These are phyloP conservation scores for Colletotrichum aenigma DNA, from an alignment of 2,329 filamentous ascomycete species.

Conservation along the genomic window DNA sequence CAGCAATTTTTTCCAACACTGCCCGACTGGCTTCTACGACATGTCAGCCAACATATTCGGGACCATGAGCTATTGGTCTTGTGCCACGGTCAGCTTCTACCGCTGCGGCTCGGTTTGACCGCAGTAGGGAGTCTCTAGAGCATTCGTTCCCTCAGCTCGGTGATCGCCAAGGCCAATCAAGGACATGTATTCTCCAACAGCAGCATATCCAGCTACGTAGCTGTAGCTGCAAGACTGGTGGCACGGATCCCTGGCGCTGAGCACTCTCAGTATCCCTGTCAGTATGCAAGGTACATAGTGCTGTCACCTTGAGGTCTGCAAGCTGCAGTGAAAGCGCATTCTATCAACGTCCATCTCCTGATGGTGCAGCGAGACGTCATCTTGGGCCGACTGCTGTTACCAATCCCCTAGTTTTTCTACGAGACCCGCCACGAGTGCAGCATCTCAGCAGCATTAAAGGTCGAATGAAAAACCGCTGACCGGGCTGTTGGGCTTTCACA, in stretches of 20 bases:
- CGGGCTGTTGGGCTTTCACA: neutral
- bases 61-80: neutral
- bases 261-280: neutral
- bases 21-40: neutral
- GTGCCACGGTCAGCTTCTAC: neutral
- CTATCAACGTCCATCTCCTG: neutral
- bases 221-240: neutral
- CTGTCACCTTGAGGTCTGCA: neutral
- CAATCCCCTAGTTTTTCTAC: neutral
- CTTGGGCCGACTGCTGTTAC: neutral
- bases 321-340: neutral
- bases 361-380: neutral
- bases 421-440: neutral
- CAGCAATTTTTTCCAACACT: neutral
- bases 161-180: neutral
- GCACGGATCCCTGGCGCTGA: neutral
- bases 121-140: neutral
- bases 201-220: neutral
- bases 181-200: neutral
- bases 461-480: neutral
- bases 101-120: neutral
- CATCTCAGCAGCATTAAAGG: neutral
- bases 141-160: neutral
- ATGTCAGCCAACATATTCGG: neutral
- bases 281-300: constrained; percentile 6